Base-by-base conservation (phyloP, 1,284 basidiomycete species). In the Vanrija pseudolonga region DNA sequence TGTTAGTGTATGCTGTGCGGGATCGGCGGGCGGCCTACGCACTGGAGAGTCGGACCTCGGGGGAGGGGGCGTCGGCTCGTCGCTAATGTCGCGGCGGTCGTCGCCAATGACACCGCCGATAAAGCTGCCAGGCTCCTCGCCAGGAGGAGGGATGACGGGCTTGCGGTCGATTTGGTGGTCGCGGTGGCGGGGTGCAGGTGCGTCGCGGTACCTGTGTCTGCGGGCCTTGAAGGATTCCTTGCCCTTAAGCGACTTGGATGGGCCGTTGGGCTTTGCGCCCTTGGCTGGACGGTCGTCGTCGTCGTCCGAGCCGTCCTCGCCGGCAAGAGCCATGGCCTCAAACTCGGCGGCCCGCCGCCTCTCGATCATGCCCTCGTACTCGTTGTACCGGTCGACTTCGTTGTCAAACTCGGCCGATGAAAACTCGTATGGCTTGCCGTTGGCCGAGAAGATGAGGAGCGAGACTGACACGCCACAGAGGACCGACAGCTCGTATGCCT, bases 401-500 rank as follows among this genome's bases (percentile, higher is more conserved):
- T 42, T 40, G 52, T 77, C 74, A 47, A 77, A 63, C 23, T 73
- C 71, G 20, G 62, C 61, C 12, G 66, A 70, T 5, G 66, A 70
- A 45, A 77, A 77, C 57, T 77, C 74, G 62, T 69, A 77, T 3
- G 73, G 65, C 56, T 76, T 77, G 32, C 74, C 74, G 44, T 59
- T 60, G 19, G 64, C 57, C 19, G 65, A 64, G 54, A 77, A 77
- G 64, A 77, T 74, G 50, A 77, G 52, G 45, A 77, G 68, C n/a
- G 71, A 73, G 15, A 77, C 73, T 50, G 73, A 72, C 15, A 73
- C 75, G 11, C 65, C 71, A 54, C 74, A 76, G 9, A 77, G 66
- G 2, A 77, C 75, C 7, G 66, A 69, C 40, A 77, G 60, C 58
- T 77, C 75, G 72, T 74, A 77, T 17, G 75, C 75, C 57, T 77